Conservation (phyloP, 2,329 filamentous ascomycete genomes). For the Exophiala mesophila region DNA sequence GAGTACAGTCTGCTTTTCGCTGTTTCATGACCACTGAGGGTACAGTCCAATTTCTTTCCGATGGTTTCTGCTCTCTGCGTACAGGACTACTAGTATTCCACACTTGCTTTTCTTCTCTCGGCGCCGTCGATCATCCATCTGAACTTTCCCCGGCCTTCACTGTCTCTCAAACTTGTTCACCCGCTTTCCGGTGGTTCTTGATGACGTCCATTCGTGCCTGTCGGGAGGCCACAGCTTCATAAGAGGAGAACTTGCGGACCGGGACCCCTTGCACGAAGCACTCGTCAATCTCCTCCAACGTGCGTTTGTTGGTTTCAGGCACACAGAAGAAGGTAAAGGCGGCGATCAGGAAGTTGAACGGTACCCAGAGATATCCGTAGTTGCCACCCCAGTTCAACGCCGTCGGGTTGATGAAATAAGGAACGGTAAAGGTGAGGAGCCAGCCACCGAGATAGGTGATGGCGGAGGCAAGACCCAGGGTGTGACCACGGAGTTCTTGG, state of each 20-base stretch:
- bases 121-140: too few species aligned
- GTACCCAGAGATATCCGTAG: conserved; percentile 13
- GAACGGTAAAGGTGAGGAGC: conserved; percentile 9
- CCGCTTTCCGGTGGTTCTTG: too few species aligned
- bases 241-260: conserved; percentile 3
- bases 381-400: conserved; percentile 12
- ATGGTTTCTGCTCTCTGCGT: too few species aligned
- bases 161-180: too few species aligned
- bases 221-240: conserved; percentile 3
- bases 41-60: too few species aligned
- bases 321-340: conserved; percentile 3
- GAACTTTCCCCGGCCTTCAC: too few species aligned
- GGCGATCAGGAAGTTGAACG: conserved; percentile 1
- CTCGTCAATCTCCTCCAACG: conserved; percentile 9
- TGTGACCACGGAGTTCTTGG: conserved; percentile 8
- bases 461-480: conserved; percentile 5
- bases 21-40: too few species aligned
- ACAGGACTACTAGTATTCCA: too few species aligned
- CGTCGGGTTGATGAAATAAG: conserved; percentile 15
- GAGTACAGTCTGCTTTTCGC: too few species aligned
- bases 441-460: conserved; percentile 8
- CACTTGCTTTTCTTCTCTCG: too few species aligned
- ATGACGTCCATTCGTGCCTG: too few species aligned
- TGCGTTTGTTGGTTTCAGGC: conserved; percentile 7
- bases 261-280: not conserved